Base-by-base conservation (phyloP, 1,284 basidiomycete species). In the Meripilus lineatus region DNA sequence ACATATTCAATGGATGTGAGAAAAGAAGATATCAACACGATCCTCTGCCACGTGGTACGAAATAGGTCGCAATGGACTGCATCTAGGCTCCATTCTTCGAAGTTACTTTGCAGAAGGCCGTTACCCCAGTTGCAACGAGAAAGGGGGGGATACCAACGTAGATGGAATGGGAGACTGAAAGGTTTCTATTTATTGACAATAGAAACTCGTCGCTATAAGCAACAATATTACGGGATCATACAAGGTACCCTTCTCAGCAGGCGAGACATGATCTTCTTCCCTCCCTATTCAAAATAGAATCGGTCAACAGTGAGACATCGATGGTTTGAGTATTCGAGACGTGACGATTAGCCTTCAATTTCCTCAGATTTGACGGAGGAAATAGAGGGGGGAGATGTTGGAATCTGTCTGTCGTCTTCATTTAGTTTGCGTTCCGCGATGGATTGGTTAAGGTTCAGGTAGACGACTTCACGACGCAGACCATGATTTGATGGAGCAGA, bases 281-380 rank as follows among this genome's bases (percentile, higher is more conserved):
- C 75, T 66, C 38, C 76, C 76, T 79, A 46, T 38, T 36, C 39
- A 45, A 40, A 6, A 33, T 23, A 20, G 40, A 22, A 36, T 38
- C 34, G 23, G 40, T 24, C 28, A 86, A 77, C 40, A 98, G 64
- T 55, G 98, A 74, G 40, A 97, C 71, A 63, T 99, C 93, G 62
- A 97, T 82, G 35, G 90, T 82, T 44, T 83, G 80, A 25, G 81
- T 67, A 69, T 99, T 93, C 41, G 84, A 81, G 40, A 97, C 81
- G 58, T 88, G 71, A 49, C 85, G 78, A 73, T 94, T 88, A 55
- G 77, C 74, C 67, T 99, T 94, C 57, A 97, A 98, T 53, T 84
- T 81, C 56, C 79, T 56, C 95, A 84, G 55, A 98, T 81, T 58
- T 84, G 83, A 52, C 87, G 80, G 10, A 95, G 82, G 52, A 98